Evolutionary conservation across 805 yeast genomes (phyloP).

Genomic region (Starmerella kuoi): DNA sequence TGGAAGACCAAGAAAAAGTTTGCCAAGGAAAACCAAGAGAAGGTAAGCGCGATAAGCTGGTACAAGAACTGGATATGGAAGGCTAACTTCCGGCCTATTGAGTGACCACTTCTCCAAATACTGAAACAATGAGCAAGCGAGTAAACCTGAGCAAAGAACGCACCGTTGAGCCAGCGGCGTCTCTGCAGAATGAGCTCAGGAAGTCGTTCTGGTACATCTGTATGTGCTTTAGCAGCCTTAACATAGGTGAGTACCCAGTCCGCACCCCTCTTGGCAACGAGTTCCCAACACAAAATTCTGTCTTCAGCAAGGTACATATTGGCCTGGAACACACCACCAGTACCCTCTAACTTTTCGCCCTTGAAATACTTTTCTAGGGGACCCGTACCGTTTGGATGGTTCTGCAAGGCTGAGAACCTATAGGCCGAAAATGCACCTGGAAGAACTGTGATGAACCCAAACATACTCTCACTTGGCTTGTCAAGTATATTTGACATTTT

Average conservation of each 20-base stretch:
- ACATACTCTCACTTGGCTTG: conserved; percentile 88
- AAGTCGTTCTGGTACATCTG: conserved; percentile 85
- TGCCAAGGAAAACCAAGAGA: conserved; percentile 88
- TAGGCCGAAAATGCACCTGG: conserved; percentile 98
- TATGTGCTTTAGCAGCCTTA: conserved; percentile 77
- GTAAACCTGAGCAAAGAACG: conserved; percentile 87
- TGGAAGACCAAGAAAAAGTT: conserved; percentile 84
- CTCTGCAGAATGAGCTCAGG: conserved; percentile 84
- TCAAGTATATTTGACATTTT: conserved; percentile 90
- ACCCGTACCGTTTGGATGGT: conserved; percentile 56
- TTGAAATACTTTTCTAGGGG: conserved; percentile 85
- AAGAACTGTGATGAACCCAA: conserved; percentile 86
- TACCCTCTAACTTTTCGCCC: conserved; percentile 72
- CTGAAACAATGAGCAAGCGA: conserved; percentile 65
- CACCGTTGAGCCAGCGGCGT: conserved; percentile 94
- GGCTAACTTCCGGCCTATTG: conserved; percentile 48
- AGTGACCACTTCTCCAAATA: conserved; percentile 70
- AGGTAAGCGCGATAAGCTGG: conserved; percentile 58
- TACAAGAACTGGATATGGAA: conserved; percentile 70
- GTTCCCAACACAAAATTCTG: conserved; percentile 85
- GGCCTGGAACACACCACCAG: conserved; percentile 74
- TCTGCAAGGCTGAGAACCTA: conserved; percentile 64
- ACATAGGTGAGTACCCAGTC: conserved; percentile 77
- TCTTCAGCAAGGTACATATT: conserved; percentile 98
- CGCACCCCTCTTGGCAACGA: conserved; percentile 68